Conservation (phyloP, 1,284 basidiomycete species). For the Ganoderma multipileum region DNA sequence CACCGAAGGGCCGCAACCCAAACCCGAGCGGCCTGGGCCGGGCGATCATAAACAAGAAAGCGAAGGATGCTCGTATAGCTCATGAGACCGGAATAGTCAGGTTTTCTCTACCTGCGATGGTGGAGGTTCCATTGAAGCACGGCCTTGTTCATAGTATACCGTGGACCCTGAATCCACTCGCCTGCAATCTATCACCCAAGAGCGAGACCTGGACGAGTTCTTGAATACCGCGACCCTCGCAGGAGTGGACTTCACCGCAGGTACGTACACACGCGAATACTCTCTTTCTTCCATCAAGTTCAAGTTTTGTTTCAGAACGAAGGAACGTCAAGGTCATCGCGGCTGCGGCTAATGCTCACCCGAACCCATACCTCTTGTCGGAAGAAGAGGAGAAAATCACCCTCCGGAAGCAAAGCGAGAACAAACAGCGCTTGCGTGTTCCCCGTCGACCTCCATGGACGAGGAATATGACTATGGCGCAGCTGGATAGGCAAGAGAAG, state of each 20-base stretch:
- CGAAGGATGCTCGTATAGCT: slow-evolving; percentile 79
- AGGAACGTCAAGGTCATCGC: slow-evolving; percentile 93
- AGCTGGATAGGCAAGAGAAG: slow-evolving; percentile 89
- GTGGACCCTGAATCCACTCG: slow-evolving; percentile 77
- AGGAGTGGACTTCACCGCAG: slow-evolving; percentile 96
- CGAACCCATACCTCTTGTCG: slow-evolving; percentile 90
- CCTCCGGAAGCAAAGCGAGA: slow-evolving; percentile 74
- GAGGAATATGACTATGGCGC: slow-evolving; percentile 73
- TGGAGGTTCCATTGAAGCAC: background rate
- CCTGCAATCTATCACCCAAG: slow-evolving; percentile 94
- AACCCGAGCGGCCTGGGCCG: slow-evolving; percentile 86
- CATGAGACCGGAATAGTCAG: slow-evolving; percentile 80
- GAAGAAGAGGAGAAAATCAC: slow-evolving; percentile 86
- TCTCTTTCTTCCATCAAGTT: slow-evolving; percentile 9
- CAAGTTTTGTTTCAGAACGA: slow-evolving; percentile 63
- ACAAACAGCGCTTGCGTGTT: slow-evolving; percentile 79
- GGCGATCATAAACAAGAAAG: slow-evolving; percentile 89
- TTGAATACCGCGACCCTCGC: slow-evolving; percentile 95
- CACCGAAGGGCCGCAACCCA: slow-evolving; percentile 55
- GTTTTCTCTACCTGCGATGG: slow-evolving; percentile 14
- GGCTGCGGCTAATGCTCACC: slow-evolving; percentile 60
- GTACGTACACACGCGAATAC: slow-evolving; percentile 52
- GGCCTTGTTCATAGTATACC: slow-evolving; percentile 62
- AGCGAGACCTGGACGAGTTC: slow-evolving; percentile 96
- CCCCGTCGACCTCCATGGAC: slow-evolving; percentile 90